These are phyloP conservation scores for Pythium myriotylum DNA, from an alignment of 352 stramenopile species.

Conservation along the genomic window DNA sequence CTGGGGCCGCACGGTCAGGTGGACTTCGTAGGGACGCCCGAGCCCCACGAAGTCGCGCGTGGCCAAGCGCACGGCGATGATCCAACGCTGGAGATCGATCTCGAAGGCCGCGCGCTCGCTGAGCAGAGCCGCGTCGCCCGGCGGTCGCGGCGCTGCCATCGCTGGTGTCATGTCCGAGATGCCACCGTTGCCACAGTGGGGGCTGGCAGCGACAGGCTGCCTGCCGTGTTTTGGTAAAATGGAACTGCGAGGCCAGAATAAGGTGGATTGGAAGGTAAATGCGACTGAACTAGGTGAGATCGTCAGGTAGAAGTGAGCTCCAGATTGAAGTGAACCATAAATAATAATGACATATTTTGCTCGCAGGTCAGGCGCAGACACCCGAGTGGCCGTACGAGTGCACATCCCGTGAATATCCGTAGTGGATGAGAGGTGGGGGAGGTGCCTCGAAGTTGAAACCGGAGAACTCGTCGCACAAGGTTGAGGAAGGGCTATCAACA, in stretches of 20 bases:
- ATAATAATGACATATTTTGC: slow-evolving; percentile 5
- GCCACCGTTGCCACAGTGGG: background rate
- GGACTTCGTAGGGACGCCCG: slow-evolving; percentile 55
- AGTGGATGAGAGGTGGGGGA: slow-evolving; percentile 50
- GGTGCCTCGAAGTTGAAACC: slow-evolving; percentile 87
- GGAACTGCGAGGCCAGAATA: slow-evolving; percentile 3
- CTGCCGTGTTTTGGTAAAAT: slow-evolving; percentile 17
- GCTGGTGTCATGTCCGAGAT: background rate
- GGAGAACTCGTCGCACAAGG: slow-evolving; percentile 66
- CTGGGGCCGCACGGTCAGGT: background rate
- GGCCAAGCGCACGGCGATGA: slow-evolving; percentile 45
- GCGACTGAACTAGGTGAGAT: background rate
- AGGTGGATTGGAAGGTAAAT: background rate
- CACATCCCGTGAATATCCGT: slow-evolving; percentile 53
- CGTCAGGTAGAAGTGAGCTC: background rate
- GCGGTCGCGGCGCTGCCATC: background rate
- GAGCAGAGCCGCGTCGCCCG: slow-evolving; percentile 4
- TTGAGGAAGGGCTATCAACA: slow-evolving; percentile 32
- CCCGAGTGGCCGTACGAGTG: slow-evolving; percentile 22
- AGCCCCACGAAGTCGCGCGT: slow-evolving; percentile 61
- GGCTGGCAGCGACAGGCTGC: background rate
- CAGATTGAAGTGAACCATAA: slow-evolving; percentile 1
- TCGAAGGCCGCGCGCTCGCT: slow-evolving; percentile 39
- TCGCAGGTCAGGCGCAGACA: slow-evolving; percentile 22
- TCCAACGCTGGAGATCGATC: slow-evolving; percentile 49